Evolutionary conservation across 441 rosid species (phyloP), one percentile per base, ranked within the genome.

Genomic region (Populus tomentosa): DNA sequence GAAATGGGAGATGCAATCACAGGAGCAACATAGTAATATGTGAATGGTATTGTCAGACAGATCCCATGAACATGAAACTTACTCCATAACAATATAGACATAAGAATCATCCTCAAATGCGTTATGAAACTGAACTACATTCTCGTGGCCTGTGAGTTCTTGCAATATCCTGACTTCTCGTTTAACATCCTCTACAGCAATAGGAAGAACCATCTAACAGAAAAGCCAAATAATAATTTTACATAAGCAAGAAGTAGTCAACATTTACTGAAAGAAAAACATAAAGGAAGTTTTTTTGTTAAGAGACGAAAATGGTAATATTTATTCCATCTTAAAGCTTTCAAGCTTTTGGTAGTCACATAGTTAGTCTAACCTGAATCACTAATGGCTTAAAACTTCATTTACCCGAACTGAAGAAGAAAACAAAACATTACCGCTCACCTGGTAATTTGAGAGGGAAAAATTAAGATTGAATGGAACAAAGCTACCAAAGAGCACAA

Each of bases 81-180:
- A 96, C 98, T 96, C 99, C 99, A 96, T 96, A 23, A 87, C 98
- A 66, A 96, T 94, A 80, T 91, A 94, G 53, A 96, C 99, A 86
- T 91, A 96, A 78, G 90, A 85, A 42, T 90, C 93, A 59, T 94
- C 97, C 71, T 94, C 98, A 71, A 92, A 94, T 42, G 97, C 92
- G 79, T 92, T 84, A 86, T 90, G 64, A 84, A 94, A 96, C 84
- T 91, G 97, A 72, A 94, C 97, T 69, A 92, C 98, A 77, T 92
- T 94, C 86, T 92, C 98, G 83, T 94, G 98, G 83, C 97, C 97
- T 6, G 97, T 68, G 69, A 92, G 89, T 72, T 91, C 97, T 81
- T 75, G 75, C 87, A 94, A 85, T 69, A 94, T 94, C 90, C 88
- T 89, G 82, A 92, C 97, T 84, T 94, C 98, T 76, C 97, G 86